Base-by-base conservation (phyloP, 345 rosid species). In the Microthlaspi erraticum region DNA sequence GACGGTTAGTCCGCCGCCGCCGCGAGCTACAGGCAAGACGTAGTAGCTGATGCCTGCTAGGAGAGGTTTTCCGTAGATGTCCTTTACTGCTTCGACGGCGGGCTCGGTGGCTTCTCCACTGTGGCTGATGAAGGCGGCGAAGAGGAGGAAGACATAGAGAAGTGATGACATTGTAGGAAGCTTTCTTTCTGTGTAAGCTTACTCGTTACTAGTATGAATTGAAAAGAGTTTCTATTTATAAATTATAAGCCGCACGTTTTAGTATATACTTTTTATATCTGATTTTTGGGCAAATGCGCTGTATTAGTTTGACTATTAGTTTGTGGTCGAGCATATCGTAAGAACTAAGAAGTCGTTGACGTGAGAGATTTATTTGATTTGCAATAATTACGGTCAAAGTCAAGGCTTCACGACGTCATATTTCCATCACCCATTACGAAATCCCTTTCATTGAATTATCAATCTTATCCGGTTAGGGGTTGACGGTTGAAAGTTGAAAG, bases 11-110 rank as follows among this genome's bases (percentile, higher is more conserved):
- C 81, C 71, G 0, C 81, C 78, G 4, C 78, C 48, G 10, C 81
- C 81, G 4, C 81, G 74, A 38, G 62, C 12, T 20, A 67, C 74
- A 4, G 81, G 81, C 39, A 78, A 55, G 73, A 78, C 68, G 67
- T 68, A 78, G 74, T 78, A 78, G 11, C 26, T 26, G 31, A n/a
- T 10, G 31, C 62, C 71, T 31, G 56, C 0, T 14, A 1, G 36
- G 59, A 78, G 77, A 41, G 11, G 60, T 43, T 55, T 2, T 5
- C 74, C 71, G 9, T 31, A 4, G 37, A 48, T 41, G 51, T 68
- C 81, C 5, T 10, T 69, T 6, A 78, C 81, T 37, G 56, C 51
- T 10, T 78, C 52, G 0, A 23, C 17, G 0, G 74, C 74, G 6
- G 77, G 54, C 12, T 65, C 67, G 3, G 60, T 51, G 6, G 66